A percentile compares a stretch with the other conserved stretches of the same genome.
Conservation (phyloP, 2,329 filamentous ascomycete species). For the Colletotrichum endophyticum region DNA sequence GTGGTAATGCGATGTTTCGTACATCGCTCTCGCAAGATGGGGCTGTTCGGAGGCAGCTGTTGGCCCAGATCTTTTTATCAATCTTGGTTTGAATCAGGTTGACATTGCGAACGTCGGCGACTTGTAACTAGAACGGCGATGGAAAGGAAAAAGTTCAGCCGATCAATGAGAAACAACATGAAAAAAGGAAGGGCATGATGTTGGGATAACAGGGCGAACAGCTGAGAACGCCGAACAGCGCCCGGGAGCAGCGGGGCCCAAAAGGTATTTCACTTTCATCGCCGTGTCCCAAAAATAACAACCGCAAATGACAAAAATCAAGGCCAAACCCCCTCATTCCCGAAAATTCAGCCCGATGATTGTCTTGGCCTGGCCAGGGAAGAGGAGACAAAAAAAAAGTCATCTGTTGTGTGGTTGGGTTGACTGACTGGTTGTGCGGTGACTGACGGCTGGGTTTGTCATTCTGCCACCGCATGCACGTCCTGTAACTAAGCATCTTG, state of each 20-base stretch:
- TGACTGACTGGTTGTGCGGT: neutral
- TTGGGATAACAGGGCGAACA: neutral
- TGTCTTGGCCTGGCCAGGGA: neutral
- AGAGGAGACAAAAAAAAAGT: neutral
- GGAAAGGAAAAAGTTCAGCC: neutral
- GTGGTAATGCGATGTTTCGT: neutral
- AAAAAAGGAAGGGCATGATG: neutral
- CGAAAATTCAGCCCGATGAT: neutral
- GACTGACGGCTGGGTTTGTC: constrained; percentile 12
- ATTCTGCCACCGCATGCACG: constrained; percentile 15
- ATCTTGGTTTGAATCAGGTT: neutral
- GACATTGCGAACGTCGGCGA: neutral
- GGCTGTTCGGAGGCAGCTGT: neutral
- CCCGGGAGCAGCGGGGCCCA: neutral
- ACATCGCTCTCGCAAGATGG: neutral
- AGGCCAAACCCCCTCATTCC: neutral
- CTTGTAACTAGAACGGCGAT: neutral
- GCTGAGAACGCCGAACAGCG: neutral
- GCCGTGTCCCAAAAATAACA: neutral
- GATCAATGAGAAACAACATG: neutral
- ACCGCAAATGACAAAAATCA: neutral
- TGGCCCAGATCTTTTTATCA: neutral
- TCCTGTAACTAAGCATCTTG: constrained; percentile 18
- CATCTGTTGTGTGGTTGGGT: constrained; percentile 8
- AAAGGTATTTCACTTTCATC: neutral